Evolutionary conservation across 2,329 filamentous ascomycete species (phyloP), one percentile per base, ranked within the genome.

Genomic region (Xylariales sp.): DNA sequence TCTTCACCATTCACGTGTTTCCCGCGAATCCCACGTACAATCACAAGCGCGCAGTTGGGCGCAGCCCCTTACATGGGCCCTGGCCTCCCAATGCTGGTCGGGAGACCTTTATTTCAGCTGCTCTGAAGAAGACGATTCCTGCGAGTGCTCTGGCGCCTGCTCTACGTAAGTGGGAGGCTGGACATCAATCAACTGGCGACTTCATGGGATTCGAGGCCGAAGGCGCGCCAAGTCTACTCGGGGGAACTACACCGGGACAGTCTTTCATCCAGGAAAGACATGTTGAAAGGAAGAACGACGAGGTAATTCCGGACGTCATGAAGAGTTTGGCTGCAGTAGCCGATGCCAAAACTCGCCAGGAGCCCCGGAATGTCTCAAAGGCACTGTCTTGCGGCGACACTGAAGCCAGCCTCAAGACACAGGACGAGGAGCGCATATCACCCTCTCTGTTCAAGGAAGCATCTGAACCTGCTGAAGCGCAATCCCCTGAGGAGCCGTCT

Each of bases 141-240:
- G 28, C 50, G 1, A 50, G 53, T 20, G 47, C 44, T 1, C 50
- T 61, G 52, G 51, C 55, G 11, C 51, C 54, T 7, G 53, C 50
- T 11, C 45, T 60, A 10, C 47, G 52, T n/a, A 57, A 61, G 36
- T 61, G 58, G 58, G 52, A 60, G 31, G 56, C 55, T 14, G 56
- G 55, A 16, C 54, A 55, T 27, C 58, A 58, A 42, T 42, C 58
- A 14, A 49, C 43, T 14, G 49, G 40, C 18, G 53, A 54, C 31
- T 38, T 47, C 1, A 46, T 42, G 4, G 50, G 45, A 20, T 51
- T 53, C 22, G 49, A 52, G 12, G 55, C 52, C 2, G 46, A 53
- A 27, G 47, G 47, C 2, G 37, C 39, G 10, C 52, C 58, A 19
- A 31, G 31, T 11, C 27, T 46, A 15, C 18, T 46, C 10, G 31